These are phyloP conservation scores for Neofusicoccum parvum DNA, from an alignment of 2,329 filamentous ascomycete species.

Conservation along the genomic window DNA sequence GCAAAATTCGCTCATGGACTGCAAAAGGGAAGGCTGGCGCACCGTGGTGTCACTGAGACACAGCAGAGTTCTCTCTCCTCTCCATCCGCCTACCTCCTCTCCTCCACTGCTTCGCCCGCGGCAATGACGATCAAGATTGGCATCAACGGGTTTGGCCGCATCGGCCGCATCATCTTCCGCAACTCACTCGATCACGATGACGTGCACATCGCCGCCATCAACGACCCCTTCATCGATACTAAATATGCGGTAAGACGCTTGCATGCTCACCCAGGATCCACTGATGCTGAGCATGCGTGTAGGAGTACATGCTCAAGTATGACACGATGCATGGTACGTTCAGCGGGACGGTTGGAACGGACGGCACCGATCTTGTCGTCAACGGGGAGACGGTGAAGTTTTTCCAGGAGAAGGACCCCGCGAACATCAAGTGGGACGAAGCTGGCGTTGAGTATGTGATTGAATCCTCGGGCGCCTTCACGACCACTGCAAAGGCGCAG, in stretches of 20 bases:
- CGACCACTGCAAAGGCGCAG: slow-evolving; percentile 92
- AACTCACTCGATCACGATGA: slow-evolving; percentile 93
- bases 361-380: slow-evolving; percentile 74
- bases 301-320: slow-evolving; percentile 99
- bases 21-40: too few relatives aligned
- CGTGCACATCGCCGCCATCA: slow-evolving; percentile 92
- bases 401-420: slow-evolving; percentile 89
- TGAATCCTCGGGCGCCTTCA: slow-evolving; percentile 99
- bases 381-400: slow-evolving; percentile 95
- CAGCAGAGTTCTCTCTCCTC: too few relatives aligned
- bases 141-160: slow-evolving; percentile 99
- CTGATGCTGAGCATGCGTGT: not conserved
- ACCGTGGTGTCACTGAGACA: too few relatives aligned
- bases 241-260: slow-evolving; percentile 78
- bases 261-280: too few relatives aligned
- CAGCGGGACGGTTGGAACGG: slow-evolving; percentile 84
- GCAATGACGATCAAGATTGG: slow-evolving; percentile 68
- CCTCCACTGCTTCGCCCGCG: too few relatives aligned
- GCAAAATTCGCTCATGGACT: too few relatives aligned
- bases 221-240: slow-evolving; percentile 99
- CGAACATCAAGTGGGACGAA: slow-evolving; percentile 85
- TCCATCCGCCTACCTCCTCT: too few relatives aligned
- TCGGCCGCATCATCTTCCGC: slow-evolving; percentile 98
- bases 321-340: slow-evolving; percentile 96
- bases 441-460: slow-evolving; percentile 90